Evolutionary conservation across 805 yeast genomes (phyloP).

Genomic region (Limtongozyma cylindracea): DNA sequence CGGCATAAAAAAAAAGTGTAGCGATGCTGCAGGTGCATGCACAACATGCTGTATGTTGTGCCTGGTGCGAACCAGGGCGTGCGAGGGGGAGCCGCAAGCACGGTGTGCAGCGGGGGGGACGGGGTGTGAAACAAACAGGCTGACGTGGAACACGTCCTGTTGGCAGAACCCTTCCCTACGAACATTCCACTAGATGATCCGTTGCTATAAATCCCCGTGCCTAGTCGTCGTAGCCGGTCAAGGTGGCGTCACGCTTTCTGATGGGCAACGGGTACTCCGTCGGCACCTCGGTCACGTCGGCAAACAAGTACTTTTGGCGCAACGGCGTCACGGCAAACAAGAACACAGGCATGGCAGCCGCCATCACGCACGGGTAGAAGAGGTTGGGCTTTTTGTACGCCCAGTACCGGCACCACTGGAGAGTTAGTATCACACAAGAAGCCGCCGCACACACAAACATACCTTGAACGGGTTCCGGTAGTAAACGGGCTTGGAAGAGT

Average conservation of each 20-base stretch:
- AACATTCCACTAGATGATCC: background rate
- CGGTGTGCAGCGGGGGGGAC: too few relatives aligned
- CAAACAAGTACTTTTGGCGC: constrained; percentile 42
- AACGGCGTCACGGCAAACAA: constrained; percentile 30
- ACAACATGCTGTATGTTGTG: too few relatives aligned
- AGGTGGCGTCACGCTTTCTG: constrained; percentile 20
- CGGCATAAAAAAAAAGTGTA: too few relatives aligned
- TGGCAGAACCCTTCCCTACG: too few relatives aligned
- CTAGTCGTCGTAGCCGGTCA: constrained; percentile 30
- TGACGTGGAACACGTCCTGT: too few relatives aligned
- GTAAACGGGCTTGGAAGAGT: constrained; percentile 27
- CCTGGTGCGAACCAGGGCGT: too few relatives aligned
- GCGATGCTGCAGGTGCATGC: too few relatives aligned
- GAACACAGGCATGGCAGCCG: constrained; percentile 40
- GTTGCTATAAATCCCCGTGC: background rate
- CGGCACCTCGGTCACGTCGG: constrained; percentile 44
- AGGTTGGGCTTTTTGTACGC: constrained; percentile 59
- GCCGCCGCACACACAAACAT: too few relatives aligned
- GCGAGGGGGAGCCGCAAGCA: too few relatives aligned
- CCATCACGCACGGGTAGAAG: constrained; percentile 37
- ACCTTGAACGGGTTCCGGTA: constrained; percentile 39
- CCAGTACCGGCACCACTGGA: constrained; percentile 46
- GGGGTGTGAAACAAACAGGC: too few relatives aligned
- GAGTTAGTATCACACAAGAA: background rate
- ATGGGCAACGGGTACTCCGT: constrained; percentile 28